phyloP scores from a whole-genome alignment of 331 rosid genomes.

The Pyracantha coccinea region DNA sequence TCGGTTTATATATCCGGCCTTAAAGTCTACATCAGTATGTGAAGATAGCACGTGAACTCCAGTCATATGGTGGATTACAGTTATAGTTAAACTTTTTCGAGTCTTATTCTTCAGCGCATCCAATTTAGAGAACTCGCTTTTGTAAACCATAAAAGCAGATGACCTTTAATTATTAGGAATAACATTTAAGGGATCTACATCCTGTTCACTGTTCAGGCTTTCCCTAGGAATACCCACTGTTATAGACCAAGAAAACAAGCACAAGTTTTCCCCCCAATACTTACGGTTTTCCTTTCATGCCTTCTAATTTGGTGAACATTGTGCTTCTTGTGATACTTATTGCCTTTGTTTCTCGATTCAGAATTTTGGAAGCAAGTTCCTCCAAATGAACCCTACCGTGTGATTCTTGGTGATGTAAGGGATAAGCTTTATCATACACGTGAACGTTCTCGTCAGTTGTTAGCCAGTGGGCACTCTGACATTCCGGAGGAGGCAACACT shows the following conservation, averaged over 20 bases:
- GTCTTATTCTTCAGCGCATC: neutral
- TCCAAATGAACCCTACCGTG: conserved; percentile 87
- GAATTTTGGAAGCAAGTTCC: conserved; percentile 97
- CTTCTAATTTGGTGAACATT: neutral
- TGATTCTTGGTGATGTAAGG: conserved; percentile 82
- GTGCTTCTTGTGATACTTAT: conserved; percentile 1
- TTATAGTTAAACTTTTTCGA: neutral
- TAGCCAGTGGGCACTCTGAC: conserved; percentile 74
- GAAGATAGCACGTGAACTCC: neutral
- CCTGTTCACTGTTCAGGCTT: neutral
- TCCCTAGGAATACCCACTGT: neutral
- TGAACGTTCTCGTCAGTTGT: conserved; percentile 85
- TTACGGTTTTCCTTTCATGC: neutral
- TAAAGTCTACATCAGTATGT: neutral
- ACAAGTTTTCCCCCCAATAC: neutral
- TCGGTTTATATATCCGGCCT: neutral
- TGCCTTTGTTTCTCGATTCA: conserved; percentile 21
- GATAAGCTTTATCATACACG: conserved; percentile 95
- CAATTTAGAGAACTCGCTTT: neutral
- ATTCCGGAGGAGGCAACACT: conserved; percentile 88
- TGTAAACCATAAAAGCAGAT: neutral
- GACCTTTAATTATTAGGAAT: neutral
- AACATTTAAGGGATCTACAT: neutral
- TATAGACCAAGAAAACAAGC: neutral
- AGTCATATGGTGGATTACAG: neutral